Evolutionary conservation across 306 rosid genomes (phyloP).

Genomic region (Prunus campanulata): DNA sequence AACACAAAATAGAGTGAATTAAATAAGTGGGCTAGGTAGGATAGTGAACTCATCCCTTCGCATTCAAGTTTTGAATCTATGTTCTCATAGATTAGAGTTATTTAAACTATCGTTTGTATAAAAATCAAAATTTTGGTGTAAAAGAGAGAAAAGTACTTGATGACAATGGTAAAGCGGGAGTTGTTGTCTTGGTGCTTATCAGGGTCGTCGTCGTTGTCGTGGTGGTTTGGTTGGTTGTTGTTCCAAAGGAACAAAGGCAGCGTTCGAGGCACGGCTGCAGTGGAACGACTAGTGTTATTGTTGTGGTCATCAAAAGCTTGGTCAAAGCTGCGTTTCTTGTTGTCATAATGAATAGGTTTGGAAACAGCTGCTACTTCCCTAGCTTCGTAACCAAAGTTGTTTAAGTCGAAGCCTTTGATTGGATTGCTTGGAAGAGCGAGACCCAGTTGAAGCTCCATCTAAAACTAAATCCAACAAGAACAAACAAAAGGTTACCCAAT

Average conservation of each 20-base stretch:
- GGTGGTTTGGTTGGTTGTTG: conserved; percentile 35
- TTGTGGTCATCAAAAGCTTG: conserved; percentile 26
- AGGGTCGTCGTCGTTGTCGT: conserved; percentile 17
- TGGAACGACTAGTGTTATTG: background rate
- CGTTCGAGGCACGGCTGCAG: conserved; percentile 37
- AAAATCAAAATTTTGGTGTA: background rate
- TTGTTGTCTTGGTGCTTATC: conserved; percentile 3
- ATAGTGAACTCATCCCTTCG: too few relatives aligned
- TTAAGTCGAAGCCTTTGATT: conserved; percentile 25
- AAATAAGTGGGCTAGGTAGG: background rate
- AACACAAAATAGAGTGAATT: too few relatives aligned
- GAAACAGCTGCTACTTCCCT: background rate
- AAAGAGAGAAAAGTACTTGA: conserved; percentile 19
- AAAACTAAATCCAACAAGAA: conserved; percentile 10
- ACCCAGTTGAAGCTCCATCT: conserved; percentile 75
- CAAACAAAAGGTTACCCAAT: conserved; percentile 6
- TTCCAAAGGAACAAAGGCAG: conserved; percentile 63
- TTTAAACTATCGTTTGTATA: too few relatives aligned
- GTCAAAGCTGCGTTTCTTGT: conserved; percentile 36
- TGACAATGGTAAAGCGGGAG: background rate
- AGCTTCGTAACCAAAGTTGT: conserved; percentile 9
- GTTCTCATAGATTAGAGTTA: too few relatives aligned
- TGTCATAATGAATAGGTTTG: background rate
- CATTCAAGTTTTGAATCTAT: too few relatives aligned
- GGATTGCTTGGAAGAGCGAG: conserved; percentile 53